Evolutionary conservation across 768 basidiomycete species (phyloP).

Genomic region (Collybiopsis luxurians): DNA sequence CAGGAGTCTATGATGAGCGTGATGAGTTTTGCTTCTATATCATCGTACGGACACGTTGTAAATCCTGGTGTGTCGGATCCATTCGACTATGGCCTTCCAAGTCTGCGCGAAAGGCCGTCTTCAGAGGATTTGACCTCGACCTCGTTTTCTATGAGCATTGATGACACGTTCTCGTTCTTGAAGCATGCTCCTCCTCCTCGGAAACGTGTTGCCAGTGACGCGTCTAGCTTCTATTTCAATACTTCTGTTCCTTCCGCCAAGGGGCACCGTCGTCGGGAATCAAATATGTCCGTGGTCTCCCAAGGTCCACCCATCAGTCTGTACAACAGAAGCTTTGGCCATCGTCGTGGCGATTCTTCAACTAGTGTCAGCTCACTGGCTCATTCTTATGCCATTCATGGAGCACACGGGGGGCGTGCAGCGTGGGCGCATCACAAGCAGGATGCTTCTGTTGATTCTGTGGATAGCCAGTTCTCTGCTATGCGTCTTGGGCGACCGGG

Average conservation of each 20-base stretch:
- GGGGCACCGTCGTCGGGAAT: conserved; percentile 61
- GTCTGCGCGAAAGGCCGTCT: conserved; percentile 49
- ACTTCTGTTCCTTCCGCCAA: conserved; percentile 33
- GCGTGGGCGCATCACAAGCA: conserved; percentile 59
- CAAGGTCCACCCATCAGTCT: conserved; percentile 67
- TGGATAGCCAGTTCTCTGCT: conserved; percentile 60
- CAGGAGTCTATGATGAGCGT: conserved; percentile 64
- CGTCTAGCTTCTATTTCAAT: conserved; percentile 75
- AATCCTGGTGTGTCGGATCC: conserved; percentile 65
- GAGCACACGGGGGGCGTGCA: conserved; percentile 51
- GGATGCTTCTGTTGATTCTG: conserved; percentile 62
- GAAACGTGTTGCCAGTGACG: conserved; percentile 68
- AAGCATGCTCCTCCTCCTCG: conserved; percentile 31
- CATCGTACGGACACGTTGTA: conserved; percentile 71
- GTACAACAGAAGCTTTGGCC: conserved; percentile 62
- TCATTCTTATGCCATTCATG: conserved; percentile 52
- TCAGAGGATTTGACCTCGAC: conserved; percentile 59
- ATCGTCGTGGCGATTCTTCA: conserved; percentile 41
- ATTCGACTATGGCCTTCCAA: conserved; percentile 66
- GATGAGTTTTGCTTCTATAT: conserved; percentile 76
- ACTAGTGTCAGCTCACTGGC: conserved; percentile 53
- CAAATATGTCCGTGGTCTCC: conserved; percentile 51
- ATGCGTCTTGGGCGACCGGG: conserved; percentile 65
- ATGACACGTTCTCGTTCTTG: conserved; percentile 74
- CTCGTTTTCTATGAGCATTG: conserved; percentile 46